A percentile compares a stretch with the other conserved stretches of the same genome.
phyloP scores from a whole-genome alignment of 345 rosid genomes.

The Fremontodendron californicum region DNA sequence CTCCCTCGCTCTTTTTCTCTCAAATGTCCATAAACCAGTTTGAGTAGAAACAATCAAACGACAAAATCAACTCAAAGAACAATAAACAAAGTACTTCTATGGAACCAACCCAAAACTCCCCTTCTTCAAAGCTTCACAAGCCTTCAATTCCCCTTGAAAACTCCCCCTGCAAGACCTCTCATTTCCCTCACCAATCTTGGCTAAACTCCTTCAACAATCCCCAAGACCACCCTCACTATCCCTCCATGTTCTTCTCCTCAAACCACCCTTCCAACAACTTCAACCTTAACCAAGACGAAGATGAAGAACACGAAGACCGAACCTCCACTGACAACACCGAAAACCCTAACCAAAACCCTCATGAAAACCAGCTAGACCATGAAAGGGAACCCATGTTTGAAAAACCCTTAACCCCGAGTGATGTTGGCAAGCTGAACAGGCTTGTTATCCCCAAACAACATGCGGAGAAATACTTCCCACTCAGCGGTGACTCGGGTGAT shows the following conservation, averaged over 20 bases:
- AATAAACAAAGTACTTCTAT: background rate
- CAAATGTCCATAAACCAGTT: conserved; percentile 51
- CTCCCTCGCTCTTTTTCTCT: conserved; percentile 16
- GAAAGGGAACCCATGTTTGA: conserved; percentile 61
- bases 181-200: conserved; percentile 13
- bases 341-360: background rate
- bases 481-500: conserved; percentile 43
- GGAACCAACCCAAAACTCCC: conserved; percentile 22
- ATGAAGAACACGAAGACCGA: conserved; percentile 23
- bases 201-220: conserved; percentile 8
- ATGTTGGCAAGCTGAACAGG: conserved; percentile 89
- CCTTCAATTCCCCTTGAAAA: conserved; percentile 12
- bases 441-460: conserved; percentile 86
- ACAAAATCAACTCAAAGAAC: conserved; percentile 7
- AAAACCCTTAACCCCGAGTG: conserved; percentile 83
- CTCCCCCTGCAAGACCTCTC: conserved; percentile 18
- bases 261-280: conserved; percentile 20
- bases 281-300: conserved; percentile 27
- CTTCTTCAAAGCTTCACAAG: conserved; percentile 1
- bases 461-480: conserved; percentile 81
- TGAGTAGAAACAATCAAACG: conserved; percentile 35
- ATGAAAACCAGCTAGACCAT: background rate
- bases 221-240: background rate
- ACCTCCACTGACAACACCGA: background rate
- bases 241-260: conserved; percentile 15